Evolutionary conservation across 192 early-diverging fungal genomes (phyloP).

Genomic region (Rhizophagus sp.): DNA sequence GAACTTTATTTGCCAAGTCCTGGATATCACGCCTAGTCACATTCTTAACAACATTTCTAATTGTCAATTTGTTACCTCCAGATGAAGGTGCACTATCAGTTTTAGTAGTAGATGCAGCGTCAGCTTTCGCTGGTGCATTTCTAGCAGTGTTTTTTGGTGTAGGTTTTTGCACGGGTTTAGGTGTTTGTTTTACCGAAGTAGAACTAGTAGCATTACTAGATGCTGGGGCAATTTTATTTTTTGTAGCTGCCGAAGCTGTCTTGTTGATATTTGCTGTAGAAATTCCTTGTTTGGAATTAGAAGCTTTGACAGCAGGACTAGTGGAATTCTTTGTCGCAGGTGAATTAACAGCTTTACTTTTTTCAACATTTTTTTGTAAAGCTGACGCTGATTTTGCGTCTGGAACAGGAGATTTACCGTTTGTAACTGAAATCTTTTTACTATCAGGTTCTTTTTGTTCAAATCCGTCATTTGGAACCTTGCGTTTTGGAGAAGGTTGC

Average conservation of each 20-base stretch:
- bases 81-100: neutral
- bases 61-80: neutral
- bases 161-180: neutral
- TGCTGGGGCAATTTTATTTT: neutral
- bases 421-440: neutral
- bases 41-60: neutral
- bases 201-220: neutral
- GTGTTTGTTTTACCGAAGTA: neutral
- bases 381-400: neutral
- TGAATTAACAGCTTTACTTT: neutral
- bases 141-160: neutral
- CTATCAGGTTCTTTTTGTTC: slow-evolving; percentile 6
- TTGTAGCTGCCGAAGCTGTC: neutral
- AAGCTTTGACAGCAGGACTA: neutral
- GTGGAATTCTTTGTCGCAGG: neutral
- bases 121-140: neutral
- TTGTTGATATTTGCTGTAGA: neutral
- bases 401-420: neutral
- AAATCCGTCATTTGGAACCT: slow-evolving; percentile 5
- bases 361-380: slow-evolving; percentile 8
- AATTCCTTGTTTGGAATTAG: neutral
- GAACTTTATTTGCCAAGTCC: neutral
- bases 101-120: neutral
- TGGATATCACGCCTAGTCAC: neutral
- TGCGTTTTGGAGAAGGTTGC: neutral